Conservation (phyloP, 139 green algal species). For the Choricystis sp. region DNA sequence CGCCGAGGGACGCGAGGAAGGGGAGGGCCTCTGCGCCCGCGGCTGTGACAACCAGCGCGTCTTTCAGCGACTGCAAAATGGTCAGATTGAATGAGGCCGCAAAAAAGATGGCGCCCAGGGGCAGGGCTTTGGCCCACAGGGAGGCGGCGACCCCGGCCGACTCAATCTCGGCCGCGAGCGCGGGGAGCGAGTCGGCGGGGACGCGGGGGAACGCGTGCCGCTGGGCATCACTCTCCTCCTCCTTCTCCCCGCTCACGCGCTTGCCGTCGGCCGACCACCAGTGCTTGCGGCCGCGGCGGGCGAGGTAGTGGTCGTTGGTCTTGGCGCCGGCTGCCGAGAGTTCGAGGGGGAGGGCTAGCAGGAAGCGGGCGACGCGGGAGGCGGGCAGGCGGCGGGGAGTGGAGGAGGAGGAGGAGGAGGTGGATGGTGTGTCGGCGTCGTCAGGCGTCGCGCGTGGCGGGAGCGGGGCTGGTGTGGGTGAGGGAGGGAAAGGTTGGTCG, state of each 20-base stretch:
- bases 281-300: conserved; percentile 21
- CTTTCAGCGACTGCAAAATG: conserved; percentile 56
- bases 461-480: too few species aligned
- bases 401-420: not conserved
- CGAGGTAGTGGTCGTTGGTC: conserved; percentile 29
- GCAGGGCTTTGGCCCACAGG: conserved; percentile 52
- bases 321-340: conserved; percentile 13
- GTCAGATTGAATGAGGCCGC: conserved; percentile 63
- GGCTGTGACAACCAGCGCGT: conserved; percentile 60
- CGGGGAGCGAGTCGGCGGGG: not conserved
- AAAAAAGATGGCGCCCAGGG: conserved; percentile 60
- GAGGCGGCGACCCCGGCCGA: conserved; percentile 16
- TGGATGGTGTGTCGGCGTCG: too few species aligned
- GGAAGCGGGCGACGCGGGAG: too few species aligned
- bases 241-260: conserved; percentile 5
- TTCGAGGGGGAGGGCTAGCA: conserved; percentile 30
- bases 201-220: conserved; percentile 7
- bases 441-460: too few species aligned
- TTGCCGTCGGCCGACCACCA: conserved; percentile 33
- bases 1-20: conserved; percentile 51
- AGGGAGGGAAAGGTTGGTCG: too few species aligned
- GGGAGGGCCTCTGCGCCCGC: conserved; percentile 66
- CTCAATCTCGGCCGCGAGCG: conserved; percentile 6
- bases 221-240: not conserved
- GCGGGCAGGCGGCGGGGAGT: not conserved